Percentiles rank a stretch among this genome's conserved stretches.
Evolutionary conservation across 2,329 filamentous ascomycete genomes (phyloP).

Genomic region (Lithohypha guttulata): DNA sequence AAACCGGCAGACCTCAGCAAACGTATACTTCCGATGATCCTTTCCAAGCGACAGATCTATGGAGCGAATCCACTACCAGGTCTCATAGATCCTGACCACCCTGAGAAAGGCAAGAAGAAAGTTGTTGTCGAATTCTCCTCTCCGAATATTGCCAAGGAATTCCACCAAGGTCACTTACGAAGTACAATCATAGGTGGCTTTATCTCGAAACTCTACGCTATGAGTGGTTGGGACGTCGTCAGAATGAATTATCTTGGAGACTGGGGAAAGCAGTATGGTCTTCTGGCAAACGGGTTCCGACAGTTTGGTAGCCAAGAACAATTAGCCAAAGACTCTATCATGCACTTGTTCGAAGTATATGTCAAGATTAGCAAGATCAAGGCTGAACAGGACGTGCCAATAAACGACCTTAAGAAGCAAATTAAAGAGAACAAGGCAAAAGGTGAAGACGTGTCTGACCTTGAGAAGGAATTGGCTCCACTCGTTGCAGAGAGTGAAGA

Average conservation of each 20-base stretch:
- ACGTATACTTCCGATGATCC: slow-evolving; percentile 49
- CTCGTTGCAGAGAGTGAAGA: slow-evolving; percentile 45
- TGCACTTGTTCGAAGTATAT: slow-evolving; percentile 56
- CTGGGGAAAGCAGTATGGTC: slow-evolving; percentile 59
- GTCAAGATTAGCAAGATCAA: slow-evolving; percentile 52
- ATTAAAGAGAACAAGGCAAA: slow-evolving; percentile 39
- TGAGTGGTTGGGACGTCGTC: slow-evolving; percentile 51
- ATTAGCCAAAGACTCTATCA: slow-evolving; percentile 50
- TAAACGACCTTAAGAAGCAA: slow-evolving; percentile 44
- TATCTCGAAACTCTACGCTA: slow-evolving; percentile 50
- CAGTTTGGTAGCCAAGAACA: slow-evolving; percentile 51
- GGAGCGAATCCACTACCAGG: slow-evolving; percentile 51
- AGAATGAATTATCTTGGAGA: slow-evolving; percentile 59
- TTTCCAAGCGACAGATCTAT: slow-evolving; percentile 45
- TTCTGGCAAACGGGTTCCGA: slow-evolving; percentile 50
- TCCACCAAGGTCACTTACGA: slow-evolving; percentile 54
- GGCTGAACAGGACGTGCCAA: slow-evolving; percentile 44
- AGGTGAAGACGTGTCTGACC: slow-evolving; percentile 36
- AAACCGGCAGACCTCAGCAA: slow-evolving; percentile 45
- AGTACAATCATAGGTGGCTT: slow-evolving; percentile 60
- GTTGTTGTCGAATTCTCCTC: slow-evolving; percentile 54
- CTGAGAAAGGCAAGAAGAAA: slow-evolving; percentile 42
- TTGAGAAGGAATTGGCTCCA: slow-evolving; percentile 36
- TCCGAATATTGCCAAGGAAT: slow-evolving; percentile 58
- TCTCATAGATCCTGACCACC: slow-evolving; percentile 46